These are phyloP conservation scores for Aspergillus nidulans DNA, from an alignment of 495 filamentous ascomycete genomes.

Conservation along the genomic window DNA sequence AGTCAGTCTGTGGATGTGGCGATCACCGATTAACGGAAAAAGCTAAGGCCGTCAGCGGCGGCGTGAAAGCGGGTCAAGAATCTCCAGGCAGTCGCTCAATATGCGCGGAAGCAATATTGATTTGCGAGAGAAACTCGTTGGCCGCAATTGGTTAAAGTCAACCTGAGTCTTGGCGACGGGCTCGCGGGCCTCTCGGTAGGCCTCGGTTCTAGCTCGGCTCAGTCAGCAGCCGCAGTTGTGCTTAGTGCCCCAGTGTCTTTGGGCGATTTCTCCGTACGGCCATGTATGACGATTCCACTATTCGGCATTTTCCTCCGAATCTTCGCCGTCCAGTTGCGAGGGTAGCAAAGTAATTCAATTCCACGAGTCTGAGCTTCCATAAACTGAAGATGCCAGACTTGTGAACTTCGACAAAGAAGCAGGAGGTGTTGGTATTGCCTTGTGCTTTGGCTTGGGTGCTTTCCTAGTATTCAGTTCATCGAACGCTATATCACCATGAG, in stretches of 20 bases:
- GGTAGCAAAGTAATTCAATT: slow-evolving; percentile 20
- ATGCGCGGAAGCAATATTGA: slow-evolving; percentile 21
- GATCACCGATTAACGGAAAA: slow-evolving; percentile 45
- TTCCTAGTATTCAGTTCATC: neutral
- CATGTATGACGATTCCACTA: slow-evolving; percentile 40
- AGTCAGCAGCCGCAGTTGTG: slow-evolving; percentile 29
- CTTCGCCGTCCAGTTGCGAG: slow-evolving; percentile 18
- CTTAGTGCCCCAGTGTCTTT: too few species aligned
- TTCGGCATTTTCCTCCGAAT: slow-evolving; percentile 25
- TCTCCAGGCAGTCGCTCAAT: slow-evolving; percentile 30
- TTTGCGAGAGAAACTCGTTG: slow-evolving; percentile 26
- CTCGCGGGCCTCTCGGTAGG: slow-evolving; percentile 55
- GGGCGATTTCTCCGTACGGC: slow-evolving; percentile 16
- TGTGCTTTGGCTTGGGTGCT: too few species aligned
- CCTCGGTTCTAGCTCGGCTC: slow-evolving; percentile 46
- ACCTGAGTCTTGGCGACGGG: slow-evolving; percentile 39
- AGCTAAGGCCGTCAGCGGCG: slow-evolving; percentile 19
- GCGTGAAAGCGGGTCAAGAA: slow-evolving; percentile 29
- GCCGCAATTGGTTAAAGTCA: slow-evolving; percentile 29
- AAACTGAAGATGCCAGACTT: too few species aligned
- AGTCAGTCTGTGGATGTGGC: slow-evolving; percentile 14
- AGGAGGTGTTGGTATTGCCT: neutral
- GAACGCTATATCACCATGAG: slow-evolving; percentile 4
- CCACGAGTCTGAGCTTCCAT: neutral
- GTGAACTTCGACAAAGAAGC: too few species aligned